phyloP scores from a whole-genome alignment of 106 monocot species.

The Gastrodia elata region DNA sequence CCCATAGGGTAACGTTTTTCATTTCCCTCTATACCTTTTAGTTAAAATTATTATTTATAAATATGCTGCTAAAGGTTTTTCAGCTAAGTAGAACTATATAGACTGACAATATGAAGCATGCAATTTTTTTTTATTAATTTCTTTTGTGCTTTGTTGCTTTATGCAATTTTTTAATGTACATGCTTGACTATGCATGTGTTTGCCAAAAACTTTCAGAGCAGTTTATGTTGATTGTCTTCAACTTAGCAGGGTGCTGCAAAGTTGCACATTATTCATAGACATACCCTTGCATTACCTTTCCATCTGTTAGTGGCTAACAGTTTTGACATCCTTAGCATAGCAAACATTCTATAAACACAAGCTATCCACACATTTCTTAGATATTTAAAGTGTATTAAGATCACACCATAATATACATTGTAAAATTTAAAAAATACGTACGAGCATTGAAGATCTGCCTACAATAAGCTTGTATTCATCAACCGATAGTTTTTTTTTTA shows the following conservation, averaged over 20 bases:
- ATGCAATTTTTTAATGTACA: neutral
- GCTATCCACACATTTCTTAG: neutral
- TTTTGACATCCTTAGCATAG: neutral
- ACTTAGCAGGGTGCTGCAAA: neutral
- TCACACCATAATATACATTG: neutral
- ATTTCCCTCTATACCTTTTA: neutral
- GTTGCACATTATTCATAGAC: neutral
- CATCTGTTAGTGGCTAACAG: neutral
- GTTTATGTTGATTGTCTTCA: neutral
- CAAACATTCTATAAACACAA: neutral
- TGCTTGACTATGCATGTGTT: neutral
- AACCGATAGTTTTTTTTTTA: too few relatives aligned
- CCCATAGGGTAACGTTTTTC: slow-evolving; percentile 75
- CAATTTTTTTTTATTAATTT: neutral
- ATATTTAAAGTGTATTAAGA: neutral
- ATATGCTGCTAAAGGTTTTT: neutral
- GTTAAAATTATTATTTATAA: neutral
- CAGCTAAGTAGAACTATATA: too few relatives aligned
- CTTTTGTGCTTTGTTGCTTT: neutral
- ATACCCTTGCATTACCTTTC: neutral
- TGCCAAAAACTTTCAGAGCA: neutral
- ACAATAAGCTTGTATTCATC: too few relatives aligned
- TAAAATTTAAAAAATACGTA: too few relatives aligned
- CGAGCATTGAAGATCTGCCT: too few relatives aligned
- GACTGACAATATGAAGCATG: neutral